phyloP scores from a whole-genome alignment of 495 filamentous ascomycete genomes.

The Lophiotrema nucula region DNA sequence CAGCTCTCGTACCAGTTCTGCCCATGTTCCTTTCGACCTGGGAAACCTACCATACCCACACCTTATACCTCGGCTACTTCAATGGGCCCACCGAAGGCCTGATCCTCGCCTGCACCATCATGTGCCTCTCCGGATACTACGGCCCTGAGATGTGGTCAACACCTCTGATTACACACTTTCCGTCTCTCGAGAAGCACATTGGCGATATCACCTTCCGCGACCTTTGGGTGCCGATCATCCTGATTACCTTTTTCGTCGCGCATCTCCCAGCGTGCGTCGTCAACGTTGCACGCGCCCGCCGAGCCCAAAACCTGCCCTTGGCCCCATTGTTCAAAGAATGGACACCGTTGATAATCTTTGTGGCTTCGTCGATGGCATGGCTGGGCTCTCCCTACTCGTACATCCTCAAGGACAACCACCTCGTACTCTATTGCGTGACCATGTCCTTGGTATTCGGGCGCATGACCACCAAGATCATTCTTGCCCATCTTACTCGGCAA shows the following conservation, averaged over 20 bases:
- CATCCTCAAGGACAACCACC: conserved; percentile 73
- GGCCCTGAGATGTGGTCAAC: conserved; percentile 85
- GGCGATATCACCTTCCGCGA: conserved; percentile 62
- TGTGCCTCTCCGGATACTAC: conserved; percentile 81
- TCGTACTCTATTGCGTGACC: conserved; percentile 88
- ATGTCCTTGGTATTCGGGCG: conserved; percentile 98
- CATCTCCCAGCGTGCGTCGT: conserved; percentile 79
- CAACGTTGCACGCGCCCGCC: conserved; percentile 78
- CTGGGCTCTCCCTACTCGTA: conserved; percentile 82
- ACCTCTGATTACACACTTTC: conserved; percentile 51
- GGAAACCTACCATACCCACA: conserved; percentile 99
- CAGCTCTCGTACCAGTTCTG: conserved; percentile 83
- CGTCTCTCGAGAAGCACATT: conserved; percentile 21
- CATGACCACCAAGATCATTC: conserved; percentile 99
- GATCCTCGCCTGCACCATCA: conserved; percentile 78
- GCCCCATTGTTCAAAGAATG: conserved; percentile 89
- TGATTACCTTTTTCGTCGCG: conserved; percentile 67
- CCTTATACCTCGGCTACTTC: conserved; percentile 92
- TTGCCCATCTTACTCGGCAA: conserved; percentile 89
- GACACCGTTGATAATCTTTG: conserved; percentile 85
- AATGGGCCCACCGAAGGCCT: conserved; percentile 97
- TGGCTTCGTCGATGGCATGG: conserved; percentile 72
- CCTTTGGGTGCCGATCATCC: conserved; percentile 79
- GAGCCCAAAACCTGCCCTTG: conserved; percentile 68
- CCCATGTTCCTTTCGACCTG: conserved; percentile 99